Conservation (phyloP, 2,329 filamentous ascomycete genomes). For the Domatiomyces catenatus region DNA sequence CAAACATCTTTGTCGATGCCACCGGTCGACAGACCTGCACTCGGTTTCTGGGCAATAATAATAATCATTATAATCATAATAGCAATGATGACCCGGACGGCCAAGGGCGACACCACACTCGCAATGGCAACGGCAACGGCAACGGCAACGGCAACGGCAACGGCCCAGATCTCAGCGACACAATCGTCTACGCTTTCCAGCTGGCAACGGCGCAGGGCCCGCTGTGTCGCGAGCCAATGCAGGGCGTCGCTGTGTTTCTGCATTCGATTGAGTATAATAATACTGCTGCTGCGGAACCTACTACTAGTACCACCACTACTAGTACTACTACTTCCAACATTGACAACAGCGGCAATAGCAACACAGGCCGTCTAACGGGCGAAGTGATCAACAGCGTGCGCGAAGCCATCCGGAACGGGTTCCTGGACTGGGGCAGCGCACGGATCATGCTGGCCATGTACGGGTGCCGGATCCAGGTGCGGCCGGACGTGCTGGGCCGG, state of each 20-base stretch:
- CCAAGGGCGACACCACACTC: too few relatives aligned
- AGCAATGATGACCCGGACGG: slow-evolving; percentile 3
- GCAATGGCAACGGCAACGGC: neutral
- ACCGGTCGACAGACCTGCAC: slow-evolving; percentile 58
- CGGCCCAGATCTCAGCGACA: slow-evolving; percentile 64
- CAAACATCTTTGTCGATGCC: slow-evolving; percentile 76
- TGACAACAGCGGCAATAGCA: slow-evolving; percentile 28
- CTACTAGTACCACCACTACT: slow-evolving; percentile 23
- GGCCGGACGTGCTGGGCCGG: slow-evolving; percentile 78
- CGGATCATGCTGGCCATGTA: slow-evolving; percentile 97
- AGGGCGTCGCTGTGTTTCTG: slow-evolving; percentile 80
- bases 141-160: slow-evolving; percentile 7
- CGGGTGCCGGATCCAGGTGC: slow-evolving; percentile 86
- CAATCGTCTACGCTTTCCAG: slow-evolving; percentile 87
- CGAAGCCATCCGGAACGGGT: slow-evolving; percentile 65
- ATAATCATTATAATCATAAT: slow-evolving; percentile 16
- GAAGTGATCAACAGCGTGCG: slow-evolving; percentile 85
- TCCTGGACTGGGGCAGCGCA: slow-evolving; percentile 89
- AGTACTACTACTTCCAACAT: neutral
- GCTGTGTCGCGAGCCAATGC: slow-evolving; percentile 80
- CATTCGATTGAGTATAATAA: slow-evolving; percentile 57
- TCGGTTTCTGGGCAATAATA: slow-evolving; percentile 39
- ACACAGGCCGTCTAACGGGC: slow-evolving; percentile 69
- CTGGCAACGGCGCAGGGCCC: slow-evolving; percentile 78
- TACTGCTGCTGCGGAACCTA: slow-evolving; percentile 31